Base-by-base conservation (phyloP, 2,329 filamentous ascomycete species). In the Arthrobotrys megalospora region DNA sequence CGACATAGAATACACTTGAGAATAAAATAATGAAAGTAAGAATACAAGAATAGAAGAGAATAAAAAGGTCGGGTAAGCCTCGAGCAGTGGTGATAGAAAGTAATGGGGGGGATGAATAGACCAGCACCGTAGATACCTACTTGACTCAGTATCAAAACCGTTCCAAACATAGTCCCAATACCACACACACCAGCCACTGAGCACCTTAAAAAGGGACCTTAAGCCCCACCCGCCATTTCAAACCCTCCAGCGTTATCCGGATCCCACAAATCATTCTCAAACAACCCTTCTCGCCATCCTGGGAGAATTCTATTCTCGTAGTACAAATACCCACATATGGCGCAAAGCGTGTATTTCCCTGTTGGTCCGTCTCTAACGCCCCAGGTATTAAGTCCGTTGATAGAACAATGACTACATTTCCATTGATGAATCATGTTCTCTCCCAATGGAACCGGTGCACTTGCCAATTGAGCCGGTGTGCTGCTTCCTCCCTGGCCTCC, bases 351-450 rank as follows among this genome's bases (percentile, higher is more conserved):
- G n/a, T 43, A 64, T 32, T 60, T 41, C 16, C 94, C 95, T 68
- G 89, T 87, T 12, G 96, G 96, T 24, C 96, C 96, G 85, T 98
- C 94, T 82, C 96, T 88, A 2, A 98, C 95, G 60, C 93, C 94
- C 96, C 96, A 99, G 7, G 97, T 93, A 32, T 93, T 92, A 60
- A 91, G 91, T 14, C 95, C 96, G 90, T 92, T 95, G 38, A 97
- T 90, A 77, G 88, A 88, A 84, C 96, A 99, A 84, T 98, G 95
- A 52, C 87, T 87, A 85, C 96, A 99, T 79, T 93, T 89, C 96
- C 96, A 99, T 50, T 88, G 90, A 80, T 89, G 87, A 81, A 94
- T 89, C 86, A 98, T 96, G 82, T 88, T 88, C 67, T 96, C 93
- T 1, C 90, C 90, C 69, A 96, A 86, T 32, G 91, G 87, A 50